These are phyloP conservation scores for Solanum phureja DNA, from an alignment of 257 asterid genomes.

Conservation along the genomic window DNA sequence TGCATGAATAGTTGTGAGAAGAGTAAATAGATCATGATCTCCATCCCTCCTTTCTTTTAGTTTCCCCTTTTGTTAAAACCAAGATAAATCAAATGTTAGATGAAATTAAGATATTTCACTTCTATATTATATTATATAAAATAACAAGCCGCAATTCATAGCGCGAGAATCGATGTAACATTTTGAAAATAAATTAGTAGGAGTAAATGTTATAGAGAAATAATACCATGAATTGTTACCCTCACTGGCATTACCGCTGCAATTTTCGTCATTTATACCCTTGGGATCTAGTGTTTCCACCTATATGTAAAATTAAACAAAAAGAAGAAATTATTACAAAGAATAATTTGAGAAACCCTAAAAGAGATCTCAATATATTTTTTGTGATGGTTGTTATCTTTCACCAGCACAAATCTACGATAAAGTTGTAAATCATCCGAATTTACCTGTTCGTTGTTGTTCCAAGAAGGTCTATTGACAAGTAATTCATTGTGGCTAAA, in stretches of 20 bases:
- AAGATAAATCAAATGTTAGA: background rate
- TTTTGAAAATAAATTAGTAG: background rate
- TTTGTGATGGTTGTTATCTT: background rate
- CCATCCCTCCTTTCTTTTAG: background rate
- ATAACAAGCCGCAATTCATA: background rate
- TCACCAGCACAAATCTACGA: background rate
- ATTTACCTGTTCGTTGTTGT: constrained; percentile 55
- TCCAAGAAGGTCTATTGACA: constrained; percentile 52
- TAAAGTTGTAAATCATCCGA: background rate
- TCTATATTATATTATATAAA: background rate
- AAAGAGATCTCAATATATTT: background rate
- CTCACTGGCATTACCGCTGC: constrained; percentile 40
- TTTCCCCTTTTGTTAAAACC: background rate
- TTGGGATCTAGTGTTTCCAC: constrained; percentile 54
- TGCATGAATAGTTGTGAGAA: background rate
- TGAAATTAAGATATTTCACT: background rate
- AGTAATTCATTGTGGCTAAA: constrained; percentile 30
- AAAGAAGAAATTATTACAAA: background rate
- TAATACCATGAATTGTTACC: constrained; percentile 63
- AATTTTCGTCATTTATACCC: constrained; percentile 39
- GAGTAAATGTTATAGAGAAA: background rate
- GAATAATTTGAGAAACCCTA: constrained; percentile 16
- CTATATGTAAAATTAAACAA: constrained; percentile 8
- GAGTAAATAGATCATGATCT: background rate
- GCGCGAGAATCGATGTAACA: background rate